Conservation (phyloP, 1,139 yeast genomes). For the Arxiozyma heterogenica region DNA sequence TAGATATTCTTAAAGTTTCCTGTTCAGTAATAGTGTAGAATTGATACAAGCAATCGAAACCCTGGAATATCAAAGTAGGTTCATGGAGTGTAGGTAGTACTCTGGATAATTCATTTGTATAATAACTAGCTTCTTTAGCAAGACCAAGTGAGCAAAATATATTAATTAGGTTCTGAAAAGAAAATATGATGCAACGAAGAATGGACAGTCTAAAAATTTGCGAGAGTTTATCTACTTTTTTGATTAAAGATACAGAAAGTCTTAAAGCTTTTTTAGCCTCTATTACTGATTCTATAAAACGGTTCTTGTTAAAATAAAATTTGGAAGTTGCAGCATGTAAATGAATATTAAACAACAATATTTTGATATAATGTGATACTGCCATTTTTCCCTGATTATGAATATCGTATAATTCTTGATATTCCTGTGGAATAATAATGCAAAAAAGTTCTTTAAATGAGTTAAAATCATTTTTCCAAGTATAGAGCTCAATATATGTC, state of each 20-base stretch:
- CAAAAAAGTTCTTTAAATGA: conserved; percentile 14
- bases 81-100: conserved; percentile 29
- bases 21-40: conserved; percentile 22
- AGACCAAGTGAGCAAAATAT: conserved; percentile 41
- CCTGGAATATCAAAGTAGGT: conserved; percentile 26
- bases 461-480: conserved; percentile 12
- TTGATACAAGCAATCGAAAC: conserved; percentile 16
- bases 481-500: conserved; percentile 3
- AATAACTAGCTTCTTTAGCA: conserved; percentile 45
- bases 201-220: conserved; percentile 35
- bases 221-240: conserved; percentile 21
- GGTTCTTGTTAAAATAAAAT: conserved; percentile 14
- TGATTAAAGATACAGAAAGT: conserved; percentile 29
- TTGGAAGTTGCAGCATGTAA: conserved; percentile 16
- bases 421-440: conserved; percentile 9
- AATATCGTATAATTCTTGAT: conserved; percentile 21
- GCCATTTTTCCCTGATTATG: conserved; percentile 17
- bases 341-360: conserved; percentile 24
- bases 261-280: conserved; percentile 30
- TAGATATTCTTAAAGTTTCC: conserved; percentile 6
- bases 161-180: conserved; percentile 35
- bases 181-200: conserved; percentile 29
- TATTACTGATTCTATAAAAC: conserved; percentile 24
- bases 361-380: conserved; percentile 17
- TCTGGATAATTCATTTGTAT: conserved; percentile 39